Evolutionary conservation across 345 rosid genomes (phyloP).

Genomic region (Toxicodendron radicans): DNA sequence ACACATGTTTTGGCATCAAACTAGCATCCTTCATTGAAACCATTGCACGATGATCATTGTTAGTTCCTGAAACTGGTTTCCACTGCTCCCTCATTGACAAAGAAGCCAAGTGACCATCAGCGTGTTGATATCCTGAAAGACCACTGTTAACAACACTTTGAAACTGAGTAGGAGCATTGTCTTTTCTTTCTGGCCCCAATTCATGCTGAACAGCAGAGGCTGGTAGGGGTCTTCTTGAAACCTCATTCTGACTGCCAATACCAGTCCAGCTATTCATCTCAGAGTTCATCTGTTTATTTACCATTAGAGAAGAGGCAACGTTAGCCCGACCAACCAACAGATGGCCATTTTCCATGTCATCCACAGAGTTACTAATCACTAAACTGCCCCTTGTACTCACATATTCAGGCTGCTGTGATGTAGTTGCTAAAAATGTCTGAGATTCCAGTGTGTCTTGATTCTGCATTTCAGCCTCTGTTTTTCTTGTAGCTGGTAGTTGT

Average conservation of each 20-base stretch:
- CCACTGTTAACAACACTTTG: slow-evolving; percentile 31
- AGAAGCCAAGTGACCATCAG: slow-evolving; percentile 9
- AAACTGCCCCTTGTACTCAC: slow-evolving; percentile 34
- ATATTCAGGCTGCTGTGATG: slow-evolving; percentile 41
- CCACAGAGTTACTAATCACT: slow-evolving; percentile 26
- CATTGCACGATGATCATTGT: slow-evolving; percentile 16
- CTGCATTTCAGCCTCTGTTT: slow-evolving; percentile 46
- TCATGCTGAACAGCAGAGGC: slow-evolving; percentile 37
- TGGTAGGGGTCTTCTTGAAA: slow-evolving; percentile 34
- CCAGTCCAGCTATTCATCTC: slow-evolving; percentile 51
- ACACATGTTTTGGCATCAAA: slow-evolving; percentile 20
- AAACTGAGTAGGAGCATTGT: slow-evolving; percentile 31
- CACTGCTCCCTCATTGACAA: slow-evolving; percentile 24
- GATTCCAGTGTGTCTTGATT: slow-evolving; percentile 47
- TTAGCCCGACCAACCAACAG: slow-evolving; percentile 38
- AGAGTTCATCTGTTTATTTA: slow-evolving; percentile 42
- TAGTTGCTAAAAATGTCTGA: slow-evolving; percentile 27
- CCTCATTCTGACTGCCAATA: slow-evolving; percentile 40
- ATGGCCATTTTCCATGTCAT: slow-evolving; percentile 39
- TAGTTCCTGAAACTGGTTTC: slow-evolving; percentile 22
- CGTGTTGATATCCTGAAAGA: slow-evolving; percentile 30
- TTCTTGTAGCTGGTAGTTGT: slow-evolving; percentile 37
- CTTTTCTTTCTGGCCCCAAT: slow-evolving; percentile 32
- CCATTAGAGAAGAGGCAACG: slow-evolving; percentile 36
- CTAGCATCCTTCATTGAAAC: slow-evolving; percentile 24